Evolutionary conservation across 2,329 filamentous ascomycete genomes (phyloP), one percentile per base, ranked within the genome.

Genomic region (Talaromyces sp.): DNA sequence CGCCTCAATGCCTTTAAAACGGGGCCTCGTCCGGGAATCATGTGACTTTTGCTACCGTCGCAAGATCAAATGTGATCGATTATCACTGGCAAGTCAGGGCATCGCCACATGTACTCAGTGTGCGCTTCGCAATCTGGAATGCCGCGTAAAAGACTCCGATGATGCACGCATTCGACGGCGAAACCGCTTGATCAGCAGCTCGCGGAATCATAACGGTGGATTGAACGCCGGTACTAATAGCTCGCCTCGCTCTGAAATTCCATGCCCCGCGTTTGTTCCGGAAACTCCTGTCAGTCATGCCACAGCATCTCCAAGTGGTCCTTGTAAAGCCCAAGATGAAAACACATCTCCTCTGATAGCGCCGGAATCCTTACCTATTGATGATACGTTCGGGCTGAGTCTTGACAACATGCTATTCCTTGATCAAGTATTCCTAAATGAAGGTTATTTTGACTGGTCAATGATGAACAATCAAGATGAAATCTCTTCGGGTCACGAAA

Each of bases 21-120:
- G 49, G 17, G 49, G 49, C 6, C 22, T 53, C 13, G 25, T n/a
- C 5, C 49, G 49, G 5, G 49, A 53, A 29, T 53, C 49, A 53
- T 53, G 49, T 29, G 49, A 53, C 49, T 53, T 53, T 53, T 53
- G 49, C 25, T 53, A 53, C 17, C 49, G 49, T 17, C 49, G 49
- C 25, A 53, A 53, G 49, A 7, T 53, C 25, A 53, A 53, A 53
- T 53, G 49, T 53, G 49, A 53, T 53, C 49, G 49, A 27, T 17
- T 11, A 17, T 31, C 25, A 5, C 10, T 27, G 13, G 49, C 49
- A 29, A 53, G 25, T 11, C 49, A 31, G 25, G 49, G 49, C 25
- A 27, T 53, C 15, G 5, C 15, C 25, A 31, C 25, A 53, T 53
- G 49, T 53, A n/a, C 49, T 27, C 49, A 53, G 49, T 53, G 49